phyloP scores from a whole-genome alignment of 2,329 filamentous ascomycete species.

The Aspergillus persii region DNA sequence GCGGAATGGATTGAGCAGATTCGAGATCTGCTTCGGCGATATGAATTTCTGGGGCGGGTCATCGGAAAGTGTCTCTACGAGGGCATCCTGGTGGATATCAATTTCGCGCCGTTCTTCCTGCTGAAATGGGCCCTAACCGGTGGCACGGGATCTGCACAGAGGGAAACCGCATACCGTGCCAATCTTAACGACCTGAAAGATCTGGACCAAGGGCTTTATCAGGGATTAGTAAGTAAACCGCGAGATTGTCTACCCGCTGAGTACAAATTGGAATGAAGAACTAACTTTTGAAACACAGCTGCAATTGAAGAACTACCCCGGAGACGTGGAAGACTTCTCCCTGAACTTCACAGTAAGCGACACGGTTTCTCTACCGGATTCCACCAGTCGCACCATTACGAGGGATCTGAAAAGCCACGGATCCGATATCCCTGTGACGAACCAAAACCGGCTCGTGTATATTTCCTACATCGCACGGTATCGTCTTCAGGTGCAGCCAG shows the following conservation, averaged over 20 bases:
- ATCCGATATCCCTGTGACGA: constrained; percentile 75
- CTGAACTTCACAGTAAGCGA: constrained; percentile 91
- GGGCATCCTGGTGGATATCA: constrained; percentile 88
- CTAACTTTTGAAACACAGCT: constrained; percentile 32
- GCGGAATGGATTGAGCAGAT: constrained; percentile 58
- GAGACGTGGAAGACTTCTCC: constrained; percentile 74
- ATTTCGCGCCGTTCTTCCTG: constrained; percentile 92
- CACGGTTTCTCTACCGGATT: constrained; percentile 53
- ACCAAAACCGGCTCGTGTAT: constrained; percentile 90
- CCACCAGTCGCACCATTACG: constrained; percentile 61
- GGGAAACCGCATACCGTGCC: constrained; percentile 75
- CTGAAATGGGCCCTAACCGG: constrained; percentile 88
- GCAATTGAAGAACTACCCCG: constrained; percentile 78
- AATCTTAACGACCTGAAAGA: constrained; percentile 92
- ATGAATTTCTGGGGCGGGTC: constrained; percentile 88
- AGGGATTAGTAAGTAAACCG: constrained; percentile 63
- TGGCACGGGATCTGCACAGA: constrained; percentile 59
- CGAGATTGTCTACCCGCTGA: neutral
- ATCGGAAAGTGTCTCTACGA: constrained; percentile 98
- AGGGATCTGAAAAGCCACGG: constrained; percentile 75
- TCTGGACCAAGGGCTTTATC: constrained; percentile 85
- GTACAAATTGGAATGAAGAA: neutral
- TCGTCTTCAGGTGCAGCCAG: constrained; percentile 76
- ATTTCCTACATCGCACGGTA: constrained; percentile 89
- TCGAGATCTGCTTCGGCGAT: constrained; percentile 65